phyloP scores from a whole-genome alignment of 2,329 filamentous ascomycete genomes.

The Zymoseptoria tritici region DNA sequence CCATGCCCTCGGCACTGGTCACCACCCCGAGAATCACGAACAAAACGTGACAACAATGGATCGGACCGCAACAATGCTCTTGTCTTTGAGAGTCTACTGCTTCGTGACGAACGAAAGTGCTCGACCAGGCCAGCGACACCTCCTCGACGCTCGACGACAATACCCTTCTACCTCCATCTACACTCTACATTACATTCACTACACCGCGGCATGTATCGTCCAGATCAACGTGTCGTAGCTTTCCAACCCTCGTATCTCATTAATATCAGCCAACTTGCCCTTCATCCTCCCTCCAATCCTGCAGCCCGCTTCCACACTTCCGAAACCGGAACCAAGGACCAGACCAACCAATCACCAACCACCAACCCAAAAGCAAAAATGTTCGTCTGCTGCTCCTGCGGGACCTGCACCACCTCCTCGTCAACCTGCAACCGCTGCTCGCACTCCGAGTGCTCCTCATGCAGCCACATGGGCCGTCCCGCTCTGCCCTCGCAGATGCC shows the following conservation, averaged over 20 bases:
- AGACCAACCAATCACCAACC: background rate
- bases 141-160: background rate
- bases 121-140: background rate
- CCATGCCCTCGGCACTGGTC: too few species aligned
- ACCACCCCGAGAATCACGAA: background rate
- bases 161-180: background rate
- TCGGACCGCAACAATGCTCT: background rate
- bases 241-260: background rate
- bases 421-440: background rate
- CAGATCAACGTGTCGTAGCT: background rate
- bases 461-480: slow-evolving; percentile 15
- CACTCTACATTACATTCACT: background rate
- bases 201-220: background rate
- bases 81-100: background rate
- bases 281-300: background rate
- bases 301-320: too few species aligned
- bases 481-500: too few species aligned
- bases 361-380: background rate
- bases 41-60: background rate
- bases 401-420: background rate
- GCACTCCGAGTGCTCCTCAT: background rate
- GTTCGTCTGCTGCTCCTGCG: slow-evolving; percentile 2
- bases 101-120: background rate
- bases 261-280: background rate
- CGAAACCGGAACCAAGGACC: background rate